These are phyloP conservation scores for Murraya paniculata DNA, from an alignment of 345 rosid species.

Conservation along the genomic window DNA sequence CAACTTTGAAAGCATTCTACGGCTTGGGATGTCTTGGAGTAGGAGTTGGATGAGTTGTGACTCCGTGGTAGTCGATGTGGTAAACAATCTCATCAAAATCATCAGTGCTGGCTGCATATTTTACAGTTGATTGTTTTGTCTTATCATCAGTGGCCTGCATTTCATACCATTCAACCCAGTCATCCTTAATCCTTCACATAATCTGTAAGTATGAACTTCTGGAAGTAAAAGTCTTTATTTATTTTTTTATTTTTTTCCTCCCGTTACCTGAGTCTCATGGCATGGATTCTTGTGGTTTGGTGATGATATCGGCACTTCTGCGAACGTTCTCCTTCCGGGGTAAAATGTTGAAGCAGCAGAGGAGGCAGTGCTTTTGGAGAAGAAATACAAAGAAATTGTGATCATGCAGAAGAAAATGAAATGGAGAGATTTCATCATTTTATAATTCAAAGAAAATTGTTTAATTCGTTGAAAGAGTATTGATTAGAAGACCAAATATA, in stretches of 20 bases:
- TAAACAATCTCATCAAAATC: constrained; percentile 28
- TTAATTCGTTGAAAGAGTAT: background rate
- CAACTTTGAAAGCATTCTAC: constrained; percentile 7
- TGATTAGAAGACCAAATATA: constrained; percentile 7
- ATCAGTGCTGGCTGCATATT: constrained; percentile 12
- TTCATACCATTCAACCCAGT: background rate
- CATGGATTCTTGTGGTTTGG: constrained; percentile 2
- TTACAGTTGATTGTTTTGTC: background rate
- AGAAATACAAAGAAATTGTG: constrained; percentile 14
- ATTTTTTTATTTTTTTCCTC: too few relatives aligned
- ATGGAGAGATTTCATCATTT: constrained; percentile 27
- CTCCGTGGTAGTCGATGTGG: constrained; percentile 58
- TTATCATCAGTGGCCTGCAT: constrained; percentile 34
- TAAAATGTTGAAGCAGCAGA: constrained; percentile 22
- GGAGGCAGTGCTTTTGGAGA: constrained; percentile 6
- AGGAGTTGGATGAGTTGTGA: constrained; percentile 58
- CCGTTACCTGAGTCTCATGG: constrained; percentile 16
- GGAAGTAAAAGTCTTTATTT: background rate
- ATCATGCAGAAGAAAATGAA: constrained; percentile 20
- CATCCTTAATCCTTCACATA: background rate
- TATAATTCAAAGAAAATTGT: background rate
- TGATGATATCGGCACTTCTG: constrained; percentile 18
- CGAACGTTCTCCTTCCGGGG: constrained; percentile 22
- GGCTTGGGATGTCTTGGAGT: constrained; percentile 60
- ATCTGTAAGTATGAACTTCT: background rate